phyloP scores from a whole-genome alignment of 352 stramenopile species.

The Plasmopara viticola region DNA sequence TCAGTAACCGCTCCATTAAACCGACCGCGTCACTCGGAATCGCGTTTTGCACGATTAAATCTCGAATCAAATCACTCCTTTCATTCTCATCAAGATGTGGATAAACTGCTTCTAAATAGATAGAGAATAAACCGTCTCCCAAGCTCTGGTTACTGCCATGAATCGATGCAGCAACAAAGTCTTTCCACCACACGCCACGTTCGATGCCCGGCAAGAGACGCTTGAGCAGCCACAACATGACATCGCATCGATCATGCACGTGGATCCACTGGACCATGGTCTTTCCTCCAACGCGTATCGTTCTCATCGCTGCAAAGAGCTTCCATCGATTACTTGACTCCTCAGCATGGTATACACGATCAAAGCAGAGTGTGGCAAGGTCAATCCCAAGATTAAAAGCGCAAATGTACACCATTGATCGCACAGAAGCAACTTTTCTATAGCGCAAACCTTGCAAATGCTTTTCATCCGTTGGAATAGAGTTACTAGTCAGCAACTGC shows the following conservation, averaged over 20 bases:
- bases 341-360: background rate
- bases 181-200: conserved; percentile 11
- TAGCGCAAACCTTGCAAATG: background rate
- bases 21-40: conserved; percentile 14
- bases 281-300: conserved; percentile 19
- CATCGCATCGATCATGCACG: conserved; percentile 14
- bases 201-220: conserved; percentile 8
- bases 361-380: conserved; percentile 10
- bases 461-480: background rate
- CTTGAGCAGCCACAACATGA: conserved; percentile 11
- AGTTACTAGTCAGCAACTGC: conserved; percentile 15
- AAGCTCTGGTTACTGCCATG: conserved; percentile 1
- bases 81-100: conserved; percentile 6
- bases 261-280: conserved; percentile 29
- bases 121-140: conserved; percentile 6
- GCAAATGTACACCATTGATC: conserved; percentile 22
- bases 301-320: conserved; percentile 2
- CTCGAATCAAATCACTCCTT: conserved; percentile 2
- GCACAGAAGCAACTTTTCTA: conserved; percentile 1
- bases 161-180: conserved; percentile 10
- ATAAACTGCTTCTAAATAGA: conserved; percentile 9
- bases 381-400: conserved; percentile 22
- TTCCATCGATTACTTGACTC: background rate
- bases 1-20: conserved; percentile 8
- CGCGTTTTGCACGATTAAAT: conserved; percentile 11